phyloP scores from a whole-genome alignment of 129 eudicot species.

The Saussurea involucrata region DNA sequence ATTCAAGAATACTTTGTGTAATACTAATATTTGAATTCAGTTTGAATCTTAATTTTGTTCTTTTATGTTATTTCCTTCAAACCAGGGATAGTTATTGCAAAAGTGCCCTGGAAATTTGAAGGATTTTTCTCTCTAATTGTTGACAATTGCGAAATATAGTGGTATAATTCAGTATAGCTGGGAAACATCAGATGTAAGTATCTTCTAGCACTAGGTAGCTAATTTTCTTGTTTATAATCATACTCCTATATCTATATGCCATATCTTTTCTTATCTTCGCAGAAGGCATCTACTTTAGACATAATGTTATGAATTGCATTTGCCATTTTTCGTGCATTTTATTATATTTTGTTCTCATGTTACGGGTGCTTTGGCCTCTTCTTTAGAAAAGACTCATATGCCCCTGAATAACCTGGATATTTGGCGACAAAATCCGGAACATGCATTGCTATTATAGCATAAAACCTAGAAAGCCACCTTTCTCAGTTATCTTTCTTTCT shows the following conservation, averaged over 20 bases:
- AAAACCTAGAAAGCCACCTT: not conserved
- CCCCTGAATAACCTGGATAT: not conserved
- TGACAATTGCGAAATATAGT: not conserved
- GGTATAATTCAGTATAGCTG: not conserved
- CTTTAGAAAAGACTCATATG: not conserved
- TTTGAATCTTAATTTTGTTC: not conserved
- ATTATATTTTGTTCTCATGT: no score
- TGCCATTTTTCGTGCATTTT: not conserved
- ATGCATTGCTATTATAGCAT: not conserved
- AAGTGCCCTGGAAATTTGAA: not conserved
- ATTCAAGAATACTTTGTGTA: not conserved
- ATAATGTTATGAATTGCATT: no score
- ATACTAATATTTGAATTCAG: not conserved
- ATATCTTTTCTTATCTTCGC: not conserved
- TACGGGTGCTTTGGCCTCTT: no score
- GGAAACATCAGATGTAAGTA: not conserved
- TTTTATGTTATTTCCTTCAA: not conserved
- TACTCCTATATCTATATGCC: not conserved
- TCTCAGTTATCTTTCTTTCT: not conserved
- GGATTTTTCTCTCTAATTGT: not conserved
- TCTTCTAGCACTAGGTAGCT: not conserved
- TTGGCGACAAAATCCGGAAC: not conserved
- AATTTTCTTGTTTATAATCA: conserved; percentile 1
- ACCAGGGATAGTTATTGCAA: not conserved
- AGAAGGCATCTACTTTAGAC: not conserved